phyloP scores from a whole-genome alignment of 2,329 filamentous ascomycete species.

The Aspergillus tamarii region DNA sequence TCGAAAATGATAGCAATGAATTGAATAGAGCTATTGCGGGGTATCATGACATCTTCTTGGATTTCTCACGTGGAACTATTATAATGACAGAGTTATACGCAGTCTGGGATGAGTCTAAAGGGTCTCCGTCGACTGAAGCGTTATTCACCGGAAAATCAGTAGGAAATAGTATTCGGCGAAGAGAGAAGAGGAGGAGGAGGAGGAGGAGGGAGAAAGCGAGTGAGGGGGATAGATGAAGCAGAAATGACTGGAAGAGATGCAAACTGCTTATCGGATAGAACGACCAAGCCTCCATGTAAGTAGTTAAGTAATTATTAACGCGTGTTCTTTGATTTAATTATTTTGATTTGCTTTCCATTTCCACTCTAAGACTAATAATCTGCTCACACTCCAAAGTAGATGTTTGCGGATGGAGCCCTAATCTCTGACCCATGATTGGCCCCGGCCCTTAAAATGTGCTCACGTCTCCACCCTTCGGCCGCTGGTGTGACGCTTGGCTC shows the following conservation, averaged over 20 bases:
- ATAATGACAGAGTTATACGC: neutral
- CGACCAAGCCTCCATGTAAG: neutral
- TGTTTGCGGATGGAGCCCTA: constrained; percentile 15
- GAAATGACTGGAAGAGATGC: neutral
- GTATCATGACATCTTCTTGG: neutral
- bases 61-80: neutral
- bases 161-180: neutral
- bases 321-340: neutral
- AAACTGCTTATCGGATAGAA: neutral
- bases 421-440: constrained; percentile 17
- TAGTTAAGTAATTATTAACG: neutral
- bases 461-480: constrained; percentile 7
- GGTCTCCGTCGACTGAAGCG: neutral
- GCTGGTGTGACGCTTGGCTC: constrained; percentile 6
- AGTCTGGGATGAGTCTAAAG: neutral
- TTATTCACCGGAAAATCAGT: neutral
- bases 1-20: neutral
- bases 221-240: neutral
- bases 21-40: neutral
- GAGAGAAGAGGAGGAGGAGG: neutral
- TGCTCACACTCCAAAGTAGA: constrained; percentile 9
- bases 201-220: neutral
- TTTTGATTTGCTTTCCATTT: neutral
- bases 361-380: constrained; percentile 12
- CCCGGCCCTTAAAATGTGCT: constrained; percentile 19